These are phyloP conservation scores for Apium graveolens DNA, from an alignment of 129 eudicot species.

Conservation along the genomic window DNA sequence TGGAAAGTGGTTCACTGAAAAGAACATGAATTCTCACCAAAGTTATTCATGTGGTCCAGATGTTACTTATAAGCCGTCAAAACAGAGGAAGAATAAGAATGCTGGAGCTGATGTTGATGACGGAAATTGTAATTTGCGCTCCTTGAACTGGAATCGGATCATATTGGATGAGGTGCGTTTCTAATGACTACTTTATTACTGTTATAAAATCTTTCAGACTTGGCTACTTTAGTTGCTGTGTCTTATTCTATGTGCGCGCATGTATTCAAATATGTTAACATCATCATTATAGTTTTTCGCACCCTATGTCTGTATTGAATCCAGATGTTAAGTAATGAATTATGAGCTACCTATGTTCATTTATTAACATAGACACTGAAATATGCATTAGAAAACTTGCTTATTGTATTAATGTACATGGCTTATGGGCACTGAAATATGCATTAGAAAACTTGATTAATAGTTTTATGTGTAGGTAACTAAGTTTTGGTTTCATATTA, in stretches of 20 bases:
- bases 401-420: too few relatives aligned
- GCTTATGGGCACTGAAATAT: too few relatives aligned
- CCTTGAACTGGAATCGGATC: slow-evolving; percentile 72
- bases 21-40: slow-evolving; percentile 47
- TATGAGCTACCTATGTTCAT: too few relatives aligned
- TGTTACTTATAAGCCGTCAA: slow-evolving; percentile 72
- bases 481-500: too few relatives aligned
- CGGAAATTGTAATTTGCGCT: slow-evolving; percentile 47
- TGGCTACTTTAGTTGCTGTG: background rate
- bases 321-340: too few relatives aligned
- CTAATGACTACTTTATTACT: background rate
- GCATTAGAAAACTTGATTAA: background rate
- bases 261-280: too few relatives aligned
- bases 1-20: slow-evolving; percentile 47
- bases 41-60: slow-evolving; percentile 60
- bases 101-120: slow-evolving; percentile 18
- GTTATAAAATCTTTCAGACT: background rate
- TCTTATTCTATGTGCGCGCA: too few relatives aligned
- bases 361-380: too few relatives aligned
- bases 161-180: slow-evolving; percentile 77
- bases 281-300: too few relatives aligned
- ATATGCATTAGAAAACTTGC: too few relatives aligned
- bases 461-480: background rate
- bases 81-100: slow-evolving; percentile 52
- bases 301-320: too few relatives aligned